phyloP scores from a whole-genome alignment of 257 asterid species.

The Jaltomata sinuosa region DNA sequence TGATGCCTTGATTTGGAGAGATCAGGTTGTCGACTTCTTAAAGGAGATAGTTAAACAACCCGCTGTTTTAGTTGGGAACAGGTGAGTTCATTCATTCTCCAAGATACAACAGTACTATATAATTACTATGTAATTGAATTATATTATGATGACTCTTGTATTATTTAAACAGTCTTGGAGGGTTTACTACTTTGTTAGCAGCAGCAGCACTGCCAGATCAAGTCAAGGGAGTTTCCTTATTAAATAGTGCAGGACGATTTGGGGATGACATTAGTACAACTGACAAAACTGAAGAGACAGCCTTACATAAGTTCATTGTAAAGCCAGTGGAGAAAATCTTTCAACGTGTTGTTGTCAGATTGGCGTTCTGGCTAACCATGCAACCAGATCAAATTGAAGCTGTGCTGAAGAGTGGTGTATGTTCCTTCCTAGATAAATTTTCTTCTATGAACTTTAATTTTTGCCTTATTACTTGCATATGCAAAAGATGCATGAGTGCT shows the following conservation, averaged over 20 bases:
- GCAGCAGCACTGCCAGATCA: conserved; percentile 60
- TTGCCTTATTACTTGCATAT: neutral
- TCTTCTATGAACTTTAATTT: neutral
- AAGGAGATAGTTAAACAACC: conserved; percentile 74
- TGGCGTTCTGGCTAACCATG: conserved; percentile 90
- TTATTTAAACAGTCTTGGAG: conserved; percentile 68
- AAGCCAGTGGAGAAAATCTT: conserved; percentile 65
- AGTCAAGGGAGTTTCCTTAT: conserved; percentile 64
- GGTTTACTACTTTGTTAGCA: conserved; percentile 81
- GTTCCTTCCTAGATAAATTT: neutral
- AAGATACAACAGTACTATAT: neutral
- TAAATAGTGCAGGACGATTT: conserved; percentile 82
- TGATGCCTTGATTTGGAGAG: conserved; percentile 90
- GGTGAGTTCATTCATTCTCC: conserved; percentile 20
- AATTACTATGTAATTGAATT: neutral
- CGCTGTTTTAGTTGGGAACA: conserved; percentile 84
- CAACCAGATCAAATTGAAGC: conserved; percentile 78
- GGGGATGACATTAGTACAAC: conserved; percentile 36
- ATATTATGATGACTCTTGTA: neutral
- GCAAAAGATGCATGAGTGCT: neutral
- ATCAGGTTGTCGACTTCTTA: conserved; percentile 79
- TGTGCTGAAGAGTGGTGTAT: conserved; percentile 68
- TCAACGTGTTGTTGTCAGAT: conserved; percentile 72
- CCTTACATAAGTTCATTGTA: conserved; percentile 34
- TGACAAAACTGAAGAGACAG: conserved; percentile 40